Evolutionary conservation across 2,329 filamentous ascomycete genomes (phyloP), one percentile per base, ranked within the genome.

Genomic region (Daldinia sp.): DNA sequence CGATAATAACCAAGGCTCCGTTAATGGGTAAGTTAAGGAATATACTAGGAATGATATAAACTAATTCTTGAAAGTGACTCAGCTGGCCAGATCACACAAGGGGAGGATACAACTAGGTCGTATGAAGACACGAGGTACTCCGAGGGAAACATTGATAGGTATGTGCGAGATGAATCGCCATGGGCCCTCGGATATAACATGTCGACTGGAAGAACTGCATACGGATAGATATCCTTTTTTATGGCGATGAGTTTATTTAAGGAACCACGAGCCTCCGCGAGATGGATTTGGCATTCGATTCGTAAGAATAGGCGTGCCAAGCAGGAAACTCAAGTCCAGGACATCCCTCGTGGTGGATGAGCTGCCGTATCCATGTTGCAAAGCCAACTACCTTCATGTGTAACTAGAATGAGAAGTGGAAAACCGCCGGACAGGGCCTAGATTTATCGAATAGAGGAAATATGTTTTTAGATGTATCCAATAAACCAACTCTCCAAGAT

Each of bases 11-110:
- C 17, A 45, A 2, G 64, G 64, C 4, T 67, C 61, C 29, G 15
- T 2, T 2, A 35, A 11, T 45, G 11, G 6, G 64, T 67, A 60
- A 64, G 64, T 57, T 4, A 19, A 4, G 3, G 4, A 8, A 11
- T 1, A n/a, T 11, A 41, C 10, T 4, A 30, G 17, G 17, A 25
- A 37, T 34, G 39, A 32, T 4, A 49, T 13, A 21, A 11, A 48
- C 54, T 64, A 27, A 66, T 32, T 11, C 23, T 32, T 15, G 23
- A 13, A 58, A 64, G 64, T 8, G 23, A 58, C 13, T 15, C n/a
- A 3, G 6, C 39, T 8, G 52, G 23, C 5, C 39, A 55, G 13
- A 17, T 10, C 3, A 23, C 11, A 2, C 56, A 50, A 30, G 47
- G 5, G 3, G 17, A 57, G n/a, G 25, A 13, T 8, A 27, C 5